Evolutionary conservation across 2,329 filamentous ascomycete genomes (phyloP).

Genomic region (Neofusicoccum sp.): DNA sequence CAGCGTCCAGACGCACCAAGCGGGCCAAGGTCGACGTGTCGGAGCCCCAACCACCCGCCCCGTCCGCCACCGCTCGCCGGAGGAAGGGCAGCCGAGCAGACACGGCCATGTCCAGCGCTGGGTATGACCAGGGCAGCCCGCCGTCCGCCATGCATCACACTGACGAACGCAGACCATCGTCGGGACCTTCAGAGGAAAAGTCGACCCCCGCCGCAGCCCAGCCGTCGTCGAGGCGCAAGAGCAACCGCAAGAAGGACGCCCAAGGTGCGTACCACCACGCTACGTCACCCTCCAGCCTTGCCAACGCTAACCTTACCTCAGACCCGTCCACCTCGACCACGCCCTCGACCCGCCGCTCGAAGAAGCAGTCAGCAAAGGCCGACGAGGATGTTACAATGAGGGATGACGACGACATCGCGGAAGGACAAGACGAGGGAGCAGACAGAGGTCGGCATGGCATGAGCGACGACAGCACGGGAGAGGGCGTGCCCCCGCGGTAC

Average conservation of each 20-base stretch:
- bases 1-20: conserved; percentile 45
- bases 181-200: conserved; percentile 65
- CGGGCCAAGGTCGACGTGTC: conserved; percentile 67
- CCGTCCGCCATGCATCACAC: conserved; percentile 23
- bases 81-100: conserved; percentile 61
- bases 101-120: conserved; percentile 72
- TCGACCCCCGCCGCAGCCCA: conserved; percentile 56
- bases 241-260: conserved; percentile 68
- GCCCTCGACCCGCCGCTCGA: conserved; percentile 36
- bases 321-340: conserved; percentile 28
- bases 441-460: conserved; percentile 37
- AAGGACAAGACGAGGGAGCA: conserved; percentile 44
- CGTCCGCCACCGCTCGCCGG: conserved; percentile 49
- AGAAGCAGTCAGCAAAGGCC: conserved; percentile 40
- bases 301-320: conserved; percentile 23
- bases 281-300: background rate
- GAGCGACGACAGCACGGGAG: conserved; percentile 65
- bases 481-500: conserved; percentile 57
- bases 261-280: conserved; percentile 49
- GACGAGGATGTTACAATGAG: conserved; percentile 73
- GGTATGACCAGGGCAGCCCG: conserved; percentile 53
- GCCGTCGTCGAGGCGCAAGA: conserved; percentile 73
- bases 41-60: conserved; percentile 42
- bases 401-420: conserved; percentile 63
- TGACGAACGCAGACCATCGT: conserved; percentile 57